Conservation (phyloP, 2,329 filamentous ascomycete genomes). For the Fusarium torulosum region DNA sequence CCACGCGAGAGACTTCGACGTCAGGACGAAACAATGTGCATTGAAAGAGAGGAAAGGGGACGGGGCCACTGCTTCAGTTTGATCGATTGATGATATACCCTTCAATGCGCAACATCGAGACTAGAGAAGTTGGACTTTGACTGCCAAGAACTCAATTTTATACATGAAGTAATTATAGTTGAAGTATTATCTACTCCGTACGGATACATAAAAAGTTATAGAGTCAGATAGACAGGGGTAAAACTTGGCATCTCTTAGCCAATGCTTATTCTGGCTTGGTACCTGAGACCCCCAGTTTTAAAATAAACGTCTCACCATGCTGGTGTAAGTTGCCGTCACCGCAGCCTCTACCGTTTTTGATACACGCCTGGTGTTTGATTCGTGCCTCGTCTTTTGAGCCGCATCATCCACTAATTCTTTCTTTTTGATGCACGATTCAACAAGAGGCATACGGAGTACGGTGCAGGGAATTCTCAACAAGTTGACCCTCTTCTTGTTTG, state of each 20-base stretch:
- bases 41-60: neutral
- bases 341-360: slow-evolving; percentile 2
- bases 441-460: neutral
- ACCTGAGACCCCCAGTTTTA: slow-evolving; percentile 24
- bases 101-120: neutral
- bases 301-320: slow-evolving; percentile 18
- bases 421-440: neutral
- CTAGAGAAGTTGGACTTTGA: neutral
- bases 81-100: neutral
- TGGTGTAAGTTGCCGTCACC: neutral
- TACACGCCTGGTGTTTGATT: slow-evolving; percentile 1
- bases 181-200: neutral
- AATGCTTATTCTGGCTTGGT: slow-evolving; percentile 26
- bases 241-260: slow-evolving; percentile 28
- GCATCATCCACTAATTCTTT: neutral
- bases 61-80: neutral
- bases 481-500: neutral
- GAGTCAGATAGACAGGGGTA: slow-evolving; percentile 6
- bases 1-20: neutral
- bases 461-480: neutral
- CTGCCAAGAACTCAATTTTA: neutral
- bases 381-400: slow-evolving; percentile 6
- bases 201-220: neutral
- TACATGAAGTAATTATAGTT: neutral
- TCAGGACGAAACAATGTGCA: slow-evolving; percentile 13